phyloP scores from a whole-genome alignment of 2,329 filamentous ascomycete genomes.

The Diaporthe destruens region DNA sequence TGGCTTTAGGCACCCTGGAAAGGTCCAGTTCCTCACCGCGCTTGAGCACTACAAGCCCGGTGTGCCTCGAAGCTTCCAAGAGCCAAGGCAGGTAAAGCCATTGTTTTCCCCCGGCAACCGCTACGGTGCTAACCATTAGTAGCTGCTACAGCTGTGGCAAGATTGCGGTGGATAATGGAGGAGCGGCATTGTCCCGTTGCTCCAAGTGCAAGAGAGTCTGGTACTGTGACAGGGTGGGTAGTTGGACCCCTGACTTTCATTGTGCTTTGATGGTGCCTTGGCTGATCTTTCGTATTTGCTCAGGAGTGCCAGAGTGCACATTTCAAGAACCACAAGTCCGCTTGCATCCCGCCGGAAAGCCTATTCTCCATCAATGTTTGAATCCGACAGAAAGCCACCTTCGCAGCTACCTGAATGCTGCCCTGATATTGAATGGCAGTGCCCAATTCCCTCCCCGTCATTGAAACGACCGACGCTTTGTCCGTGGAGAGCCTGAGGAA shows the following conservation, averaged over 20 bases:
- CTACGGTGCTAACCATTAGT: neutral
- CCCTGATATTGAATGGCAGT: too few relatives aligned
- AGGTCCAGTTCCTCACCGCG: conserved; percentile 44
- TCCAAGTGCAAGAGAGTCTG: conserved; percentile 40
- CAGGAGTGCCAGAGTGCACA: conserved; percentile 43
- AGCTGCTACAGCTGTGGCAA: conserved; percentile 47
- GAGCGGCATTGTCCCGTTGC: conserved; percentile 36
- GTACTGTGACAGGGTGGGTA: conserved; percentile 43
- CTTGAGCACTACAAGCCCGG: conserved; percentile 45
- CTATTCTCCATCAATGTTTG: conserved; percentile 26
- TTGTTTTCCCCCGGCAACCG: neutral
- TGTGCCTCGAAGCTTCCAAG: conserved; percentile 41
- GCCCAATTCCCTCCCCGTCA: too few relatives aligned
- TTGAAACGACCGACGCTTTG: neutral
- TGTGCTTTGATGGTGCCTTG: neutral
- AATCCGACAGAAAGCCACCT: neutral
- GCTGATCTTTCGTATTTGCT: neutral
- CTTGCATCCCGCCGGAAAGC: conserved; percentile 13
- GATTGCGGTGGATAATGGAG: conserved; percentile 39
- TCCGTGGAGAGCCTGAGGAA: neutral
- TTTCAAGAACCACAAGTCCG: conserved; percentile 39
- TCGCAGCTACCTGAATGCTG: neutral
- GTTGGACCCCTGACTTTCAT: too few relatives aligned
- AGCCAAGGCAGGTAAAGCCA: conserved; percentile 40
- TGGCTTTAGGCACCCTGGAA: conserved; percentile 43